Base-by-base conservation (phyloP, 2,329 filamentous ascomycete genomes). In the Fusarium bactridioides region DNA sequence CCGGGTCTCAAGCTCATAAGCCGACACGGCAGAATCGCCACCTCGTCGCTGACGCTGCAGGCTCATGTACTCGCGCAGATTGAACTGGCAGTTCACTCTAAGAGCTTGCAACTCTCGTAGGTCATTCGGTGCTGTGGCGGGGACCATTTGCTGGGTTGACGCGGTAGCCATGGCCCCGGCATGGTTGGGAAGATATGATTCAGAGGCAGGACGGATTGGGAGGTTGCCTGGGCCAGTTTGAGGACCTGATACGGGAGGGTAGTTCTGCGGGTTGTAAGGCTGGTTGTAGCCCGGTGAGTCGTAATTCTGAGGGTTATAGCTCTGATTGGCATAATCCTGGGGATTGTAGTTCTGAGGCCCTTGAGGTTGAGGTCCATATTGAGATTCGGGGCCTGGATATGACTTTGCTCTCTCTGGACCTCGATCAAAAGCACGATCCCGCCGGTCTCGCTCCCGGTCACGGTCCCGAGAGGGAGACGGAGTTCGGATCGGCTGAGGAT, bases 1-100 rank as follows among this genome's bases (percentile, higher is more conserved):
- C 33, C 83, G 83, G 7, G 82, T 79, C 50, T 87, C 84, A 38
- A 85, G 77, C n/a, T 82, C 80, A 23, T 81, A 69, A 40, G 72
- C 79, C 71, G 74, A 79, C 62, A 77, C 78, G 75, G 67, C 75
- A 38, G 73, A 79, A 44, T 76, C 79, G 50, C 67, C 69, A 48
- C 73, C 74, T 58, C 70, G 76, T 56, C 79, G 71, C 73, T 79
- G 79, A 23, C 74, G 75, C 72, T 79, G 79, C 21, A 83, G 68
- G 7, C 74, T 75, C 25, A 82, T 63, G 54, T 81, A 82, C 70
- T 84, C 81, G 38, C 78, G 77, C 55, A 84, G 63, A 9, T 79
- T 78, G 61, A 79, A 80, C 53, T 82, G 80, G 47, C 80, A 82
- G 62, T 77, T 82, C 8, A 77, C 76, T 68, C 76, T 79, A 57